Percentiles rank a stretch among this genome's conserved stretches.
Conservation (phyloP, 139 green algal genomes). For the Raphidocelis subcapitata region DNA sequence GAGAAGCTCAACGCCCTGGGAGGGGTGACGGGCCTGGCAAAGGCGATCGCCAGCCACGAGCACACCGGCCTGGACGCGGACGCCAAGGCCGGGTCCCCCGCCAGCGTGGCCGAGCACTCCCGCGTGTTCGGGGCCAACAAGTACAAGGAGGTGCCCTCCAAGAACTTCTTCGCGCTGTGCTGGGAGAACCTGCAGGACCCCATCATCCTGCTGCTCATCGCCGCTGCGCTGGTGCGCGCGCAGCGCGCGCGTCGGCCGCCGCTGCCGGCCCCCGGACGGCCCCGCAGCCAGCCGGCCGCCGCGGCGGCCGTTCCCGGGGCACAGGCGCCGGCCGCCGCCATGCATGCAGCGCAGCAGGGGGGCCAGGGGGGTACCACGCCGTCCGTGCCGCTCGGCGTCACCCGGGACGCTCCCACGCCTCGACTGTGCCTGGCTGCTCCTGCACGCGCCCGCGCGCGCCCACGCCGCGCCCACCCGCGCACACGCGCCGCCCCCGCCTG, state of each 20-base stretch:
- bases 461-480: no score
- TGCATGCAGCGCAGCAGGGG: neutral
- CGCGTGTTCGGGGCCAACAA: constrained; percentile 64
- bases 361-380: neutral
- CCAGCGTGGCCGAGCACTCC: constrained; percentile 25
- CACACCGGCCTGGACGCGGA: constrained; percentile 38
- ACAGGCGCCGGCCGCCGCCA: neutral
- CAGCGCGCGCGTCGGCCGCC: no score
- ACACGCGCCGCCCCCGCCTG: neutral
- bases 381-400: neutral
- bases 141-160: constrained; percentile 47
- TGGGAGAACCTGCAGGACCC: constrained; percentile 77
- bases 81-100: constrained; percentile 6
- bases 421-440: no score
- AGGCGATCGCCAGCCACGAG: constrained; percentile 38
- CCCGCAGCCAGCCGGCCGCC: neutral
- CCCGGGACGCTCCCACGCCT: neutral
- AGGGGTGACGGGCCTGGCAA: constrained; percentile 58
- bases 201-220: constrained; percentile 90
- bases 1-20: constrained; percentile 38
- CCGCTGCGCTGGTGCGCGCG: constrained; percentile 64
- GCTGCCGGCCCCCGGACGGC: neutral
- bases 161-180: constrained; percentile 68
- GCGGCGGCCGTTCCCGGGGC: neutral
- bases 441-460: no score